Evolutionary conservation across 2,329 filamentous ascomycete genomes (phyloP), one percentile per base, ranked within the genome.

Genomic region (Sporothrix inflata): DNA sequence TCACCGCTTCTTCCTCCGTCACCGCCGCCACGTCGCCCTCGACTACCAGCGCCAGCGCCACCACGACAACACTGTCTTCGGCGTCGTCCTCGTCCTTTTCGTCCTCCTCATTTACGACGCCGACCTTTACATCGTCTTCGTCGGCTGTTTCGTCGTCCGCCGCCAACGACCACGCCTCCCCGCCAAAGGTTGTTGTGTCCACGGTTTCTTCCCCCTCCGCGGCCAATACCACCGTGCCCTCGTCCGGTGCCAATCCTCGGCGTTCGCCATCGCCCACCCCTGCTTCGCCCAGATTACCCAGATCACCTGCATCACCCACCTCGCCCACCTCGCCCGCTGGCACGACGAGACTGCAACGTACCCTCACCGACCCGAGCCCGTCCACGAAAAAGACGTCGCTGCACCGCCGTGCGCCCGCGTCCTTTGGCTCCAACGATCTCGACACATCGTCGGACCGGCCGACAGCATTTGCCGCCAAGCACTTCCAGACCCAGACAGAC

Each of bases 331-430:
- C 38, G 7, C 60, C 30, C 38, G 34, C 38, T 65, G 60, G 38
- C 60, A 27, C 60, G 61, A 49, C 75, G 24, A 71, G 70, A 65
- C 72, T 74, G 73, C 75, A 78, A 71, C 77, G 74, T 71, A 78
- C 77, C 19, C 74, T 79, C 51, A 76, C 77, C 12, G 76, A 77
- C 61, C 76, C 71, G 71, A 77, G 74, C 75, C 79, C 77, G 27
- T 74, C 75, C 24, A 73, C 78, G 34, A 76, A 78, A 63, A 75
- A 81, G 70, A 78, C 77, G 42, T 77, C 80, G 71, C 78, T 77
- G 47, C 78, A 79, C 73, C 81, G 81, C 75, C 83, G 82, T 76
- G 80, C 81, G 49, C 80, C 82, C 70, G 78, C 81, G 67, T 82
- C 80, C 51, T 80, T 78, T 74, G 79, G 78, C 75, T 81, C 82